Conservation (phyloP, 2,329 filamentous ascomycete species). For the Fusarium cicatricum region DNA sequence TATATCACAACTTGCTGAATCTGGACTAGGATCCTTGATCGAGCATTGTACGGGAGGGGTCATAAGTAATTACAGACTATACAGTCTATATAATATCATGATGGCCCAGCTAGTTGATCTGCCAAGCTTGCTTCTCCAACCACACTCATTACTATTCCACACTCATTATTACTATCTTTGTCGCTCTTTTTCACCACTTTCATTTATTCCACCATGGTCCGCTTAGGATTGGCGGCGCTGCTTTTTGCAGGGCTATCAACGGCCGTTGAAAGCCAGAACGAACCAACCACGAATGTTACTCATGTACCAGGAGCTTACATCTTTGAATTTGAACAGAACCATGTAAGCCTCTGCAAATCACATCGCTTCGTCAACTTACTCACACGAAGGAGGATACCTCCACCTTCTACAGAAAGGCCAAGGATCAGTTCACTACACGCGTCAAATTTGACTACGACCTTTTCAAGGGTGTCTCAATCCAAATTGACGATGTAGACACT, state of each 20-base stretch:
- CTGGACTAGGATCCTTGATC: background rate
- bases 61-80: no score
- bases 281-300: conserved; percentile 1
- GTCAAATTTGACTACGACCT: conserved; percentile 59
- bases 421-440: conserved; percentile 39
- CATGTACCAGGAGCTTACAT: conserved; percentile 57
- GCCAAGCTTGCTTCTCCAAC: conserved; percentile 14
- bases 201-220: conserved; percentile 13
- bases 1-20: background rate
- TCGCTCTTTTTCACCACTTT: background rate
- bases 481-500: conserved; percentile 56
- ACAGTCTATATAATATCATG: conserved; percentile 9
- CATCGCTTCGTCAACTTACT: background rate
- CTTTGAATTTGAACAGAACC: conserved; percentile 60
- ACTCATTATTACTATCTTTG: background rate
- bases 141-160: no score
- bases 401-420: conserved; percentile 14
- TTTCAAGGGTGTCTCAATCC: conserved; percentile 64
- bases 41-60: no score
- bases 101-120: background rate
- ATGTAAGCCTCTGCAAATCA: conserved; percentile 46
- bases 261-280: conserved; percentile 6
- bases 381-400: conserved; percentile 48
- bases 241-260: conserved; percentile 27
- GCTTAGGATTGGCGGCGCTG: conserved; percentile 21